Conservation (phyloP, 2,329 filamentous ascomycete species). For the Aspergillus tubingensis region DNA sequence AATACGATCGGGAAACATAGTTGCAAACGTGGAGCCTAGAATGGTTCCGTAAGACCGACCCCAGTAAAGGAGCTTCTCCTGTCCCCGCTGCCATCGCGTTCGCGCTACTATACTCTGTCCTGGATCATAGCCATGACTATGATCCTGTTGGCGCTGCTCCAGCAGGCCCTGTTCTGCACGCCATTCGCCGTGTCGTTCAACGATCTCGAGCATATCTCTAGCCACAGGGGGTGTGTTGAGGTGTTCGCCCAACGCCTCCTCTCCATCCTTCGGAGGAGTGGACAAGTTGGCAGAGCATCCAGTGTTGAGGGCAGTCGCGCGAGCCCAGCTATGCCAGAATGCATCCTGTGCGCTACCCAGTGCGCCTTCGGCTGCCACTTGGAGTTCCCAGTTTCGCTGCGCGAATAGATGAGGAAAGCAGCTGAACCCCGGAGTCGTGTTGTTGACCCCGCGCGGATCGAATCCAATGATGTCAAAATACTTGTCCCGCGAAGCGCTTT, state of each 20-base stretch:
- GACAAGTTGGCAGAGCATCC: constrained; percentile 33
- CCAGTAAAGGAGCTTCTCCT: constrained; percentile 44
- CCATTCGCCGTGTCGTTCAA: constrained; percentile 44
- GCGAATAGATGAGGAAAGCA: constrained; percentile 41
- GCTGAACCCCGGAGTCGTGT: constrained; percentile 42
- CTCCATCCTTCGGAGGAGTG: constrained; percentile 16
- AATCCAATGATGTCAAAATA: constrained; percentile 50
- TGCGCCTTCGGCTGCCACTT: constrained; percentile 39
- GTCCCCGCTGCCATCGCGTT: constrained; percentile 31
- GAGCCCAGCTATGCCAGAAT: constrained; percentile 37
- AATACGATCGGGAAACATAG: constrained; percentile 47
- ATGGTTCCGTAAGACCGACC: constrained; percentile 50
- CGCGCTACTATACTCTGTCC: constrained; percentile 24
- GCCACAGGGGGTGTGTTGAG: constrained; percentile 38
- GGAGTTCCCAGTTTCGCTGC: constrained; percentile 36
- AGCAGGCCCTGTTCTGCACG: constrained; percentile 35
- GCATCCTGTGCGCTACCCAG: constrained; percentile 34
- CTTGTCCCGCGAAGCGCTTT: constrained; percentile 13
- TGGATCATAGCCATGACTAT: constrained; percentile 20
- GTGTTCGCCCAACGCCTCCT: constrained; percentile 33
- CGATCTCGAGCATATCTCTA: constrained; percentile 39
- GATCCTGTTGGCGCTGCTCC: constrained; percentile 23
- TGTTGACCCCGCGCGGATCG: constrained; percentile 48
- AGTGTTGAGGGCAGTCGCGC: constrained; percentile 32
- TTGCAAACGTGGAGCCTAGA: constrained; percentile 50